These are phyloP conservation scores for Jaminaea rosea DNA, from an alignment of 1,284 basidiomycete species.

Conservation along the genomic window DNA sequence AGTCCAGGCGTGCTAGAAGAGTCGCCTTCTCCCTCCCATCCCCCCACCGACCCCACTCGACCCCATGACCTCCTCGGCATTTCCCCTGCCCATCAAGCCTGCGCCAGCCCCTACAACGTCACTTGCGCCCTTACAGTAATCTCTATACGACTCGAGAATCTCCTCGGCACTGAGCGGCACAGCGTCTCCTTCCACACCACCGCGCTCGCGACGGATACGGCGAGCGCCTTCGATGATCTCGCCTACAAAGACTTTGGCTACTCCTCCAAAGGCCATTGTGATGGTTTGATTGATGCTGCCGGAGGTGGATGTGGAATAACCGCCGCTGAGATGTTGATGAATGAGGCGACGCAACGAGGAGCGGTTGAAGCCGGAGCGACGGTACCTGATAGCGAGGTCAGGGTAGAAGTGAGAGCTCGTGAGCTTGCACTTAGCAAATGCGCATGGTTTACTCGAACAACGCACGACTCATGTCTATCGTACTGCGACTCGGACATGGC, in stretches of 20 bases:
- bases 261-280: background rate
- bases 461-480: background rate
- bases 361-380: background rate
- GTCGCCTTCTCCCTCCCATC: background rate
- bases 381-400: too few species aligned
- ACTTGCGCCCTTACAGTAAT: background rate
- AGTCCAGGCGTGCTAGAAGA: too few species aligned
- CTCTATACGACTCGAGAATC: background rate
- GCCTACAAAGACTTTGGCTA: conserved; percentile 1
- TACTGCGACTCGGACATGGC: background rate
- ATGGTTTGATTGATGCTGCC: background rate
- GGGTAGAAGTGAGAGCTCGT: too few species aligned
- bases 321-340: background rate
- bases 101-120: background rate
- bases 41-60: background rate
- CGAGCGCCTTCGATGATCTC: conserved; percentile 2
- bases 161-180: background rate
- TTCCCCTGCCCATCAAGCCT: background rate
- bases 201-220: too few species aligned
- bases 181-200: too few species aligned
- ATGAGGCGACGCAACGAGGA: background rate
- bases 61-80: background rate
- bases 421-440: too few species aligned
- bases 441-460: too few species aligned
- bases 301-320: too few species aligned